phyloP scores from a whole-genome alignment of 495 filamentous ascomycete genomes.

The Hyaloscypha bicolor region DNA sequence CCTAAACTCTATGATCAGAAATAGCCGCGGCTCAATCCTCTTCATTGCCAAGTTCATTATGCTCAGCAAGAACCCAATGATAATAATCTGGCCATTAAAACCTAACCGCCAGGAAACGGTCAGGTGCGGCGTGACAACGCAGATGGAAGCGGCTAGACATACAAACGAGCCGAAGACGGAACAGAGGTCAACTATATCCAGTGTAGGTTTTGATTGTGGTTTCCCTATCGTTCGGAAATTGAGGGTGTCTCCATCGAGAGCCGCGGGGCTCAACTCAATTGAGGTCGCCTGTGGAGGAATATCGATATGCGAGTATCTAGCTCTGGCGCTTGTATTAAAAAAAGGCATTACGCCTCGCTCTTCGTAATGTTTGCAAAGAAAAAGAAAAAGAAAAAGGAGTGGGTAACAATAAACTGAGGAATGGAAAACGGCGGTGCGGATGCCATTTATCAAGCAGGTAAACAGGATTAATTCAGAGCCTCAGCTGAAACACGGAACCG shows the following conservation, averaged over 20 bases:
- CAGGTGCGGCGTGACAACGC: constrained; percentile 2
- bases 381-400: constrained; percentile 3
- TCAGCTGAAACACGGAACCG: neutral
- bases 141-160: constrained; percentile 3
- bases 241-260: neutral
- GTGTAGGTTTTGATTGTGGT: neutral
- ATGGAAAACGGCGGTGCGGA: neutral
- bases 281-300: constrained; percentile 1
- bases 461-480: neutral
- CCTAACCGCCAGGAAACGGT: neutral
- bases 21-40: neutral
- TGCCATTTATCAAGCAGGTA: neutral
- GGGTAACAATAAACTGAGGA: neutral
- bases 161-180: constrained; percentile 1
- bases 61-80: constrained; percentile 4
- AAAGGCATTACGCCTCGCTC: neutral
- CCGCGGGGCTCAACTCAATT: neutral
- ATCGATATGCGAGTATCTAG: neutral
- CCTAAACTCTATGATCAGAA: neutral
- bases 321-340: neutral
- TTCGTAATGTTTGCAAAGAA: neutral
- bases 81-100: constrained; percentile 8
- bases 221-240: neutral
- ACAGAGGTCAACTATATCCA: constrained; percentile 6
- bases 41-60: constrained; percentile 10